phyloP scores from a whole-genome alignment of 148 eudicot genomes.

The Rhododendron simsii region DNA sequence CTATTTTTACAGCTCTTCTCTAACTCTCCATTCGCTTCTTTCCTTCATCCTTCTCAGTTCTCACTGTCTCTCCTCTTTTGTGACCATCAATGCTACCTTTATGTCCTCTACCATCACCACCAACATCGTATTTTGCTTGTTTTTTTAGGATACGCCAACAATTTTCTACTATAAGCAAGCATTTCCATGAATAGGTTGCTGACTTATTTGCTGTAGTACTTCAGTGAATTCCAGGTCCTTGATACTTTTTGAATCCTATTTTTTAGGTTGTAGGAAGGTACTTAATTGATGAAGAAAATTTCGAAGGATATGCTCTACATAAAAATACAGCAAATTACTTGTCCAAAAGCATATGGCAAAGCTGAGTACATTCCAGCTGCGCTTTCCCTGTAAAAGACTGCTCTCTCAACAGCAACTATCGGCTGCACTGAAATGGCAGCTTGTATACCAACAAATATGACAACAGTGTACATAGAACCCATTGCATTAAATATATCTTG shows the following conservation, averaged over 20 bases:
- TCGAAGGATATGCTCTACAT: neutral
- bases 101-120: neutral
- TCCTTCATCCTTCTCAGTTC: neutral
- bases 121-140: neutral
- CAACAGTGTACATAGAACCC: slow-evolving; percentile 61
- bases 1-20: too few species aligned
- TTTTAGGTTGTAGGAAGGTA: neutral
- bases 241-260: neutral
- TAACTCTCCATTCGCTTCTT: neutral
- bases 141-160: neutral
- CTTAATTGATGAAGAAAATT: neutral
- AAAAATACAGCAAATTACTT: slow-evolving; percentile 26
- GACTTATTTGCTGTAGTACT: neutral
- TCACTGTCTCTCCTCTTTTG: neutral
- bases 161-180: neutral
- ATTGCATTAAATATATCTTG: slow-evolving; percentile 57
- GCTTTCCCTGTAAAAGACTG: slow-evolving; percentile 65
- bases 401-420: slow-evolving; percentile 54
- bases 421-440: slow-evolving; percentile 59
- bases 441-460: slow-evolving; percentile 48
- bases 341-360: slow-evolving; percentile 62
- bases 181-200: neutral
- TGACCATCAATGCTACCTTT: neutral
- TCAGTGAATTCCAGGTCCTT: neutral
- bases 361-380: slow-evolving; percentile 81